Evolutionary conservation across 371 early-diverging fungal species (phyloP).

Genomic region (Coemansia linderi): DNA sequence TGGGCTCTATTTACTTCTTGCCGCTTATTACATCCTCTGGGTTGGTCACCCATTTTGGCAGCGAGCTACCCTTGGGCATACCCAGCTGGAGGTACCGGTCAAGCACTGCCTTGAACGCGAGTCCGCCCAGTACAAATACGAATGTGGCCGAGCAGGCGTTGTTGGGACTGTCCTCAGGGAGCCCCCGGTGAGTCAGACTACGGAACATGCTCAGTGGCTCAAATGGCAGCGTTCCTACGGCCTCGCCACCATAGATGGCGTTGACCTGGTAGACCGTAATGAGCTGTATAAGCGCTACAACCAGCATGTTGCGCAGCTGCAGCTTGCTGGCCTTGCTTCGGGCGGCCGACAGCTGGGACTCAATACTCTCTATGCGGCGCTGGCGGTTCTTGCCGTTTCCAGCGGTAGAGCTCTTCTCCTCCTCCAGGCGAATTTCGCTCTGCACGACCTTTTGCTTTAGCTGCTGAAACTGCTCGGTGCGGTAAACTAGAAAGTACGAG

Average conservation of each 20-base stretch:
- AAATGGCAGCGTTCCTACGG: slow-evolving; percentile 37
- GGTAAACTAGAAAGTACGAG: slow-evolving; percentile 43
- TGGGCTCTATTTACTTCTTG: slow-evolving; percentile 10
- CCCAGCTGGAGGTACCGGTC: slow-evolving; percentile 48
- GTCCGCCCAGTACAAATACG: slow-evolving; percentile 47
- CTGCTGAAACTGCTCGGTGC: slow-evolving; percentile 41
- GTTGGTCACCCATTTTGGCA: slow-evolving; percentile 47
- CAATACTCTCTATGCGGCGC: slow-evolving; percentile 48
- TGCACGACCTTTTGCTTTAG: slow-evolving; percentile 42
- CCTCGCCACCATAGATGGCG: slow-evolving; percentile 22
- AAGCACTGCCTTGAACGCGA: slow-evolving; percentile 35
- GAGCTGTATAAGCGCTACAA: slow-evolving; percentile 40
- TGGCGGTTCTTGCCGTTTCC: slow-evolving; percentile 43
- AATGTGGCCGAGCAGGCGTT: slow-evolving; percentile 49
- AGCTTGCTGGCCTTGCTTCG: slow-evolving; percentile 42
- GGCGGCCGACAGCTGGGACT: slow-evolving; percentile 38
- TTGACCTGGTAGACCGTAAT: slow-evolving; percentile 29
- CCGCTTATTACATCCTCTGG: slow-evolving; percentile 34
- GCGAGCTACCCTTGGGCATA: slow-evolving; percentile 39
- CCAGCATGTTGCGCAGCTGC: slow-evolving; percentile 44
- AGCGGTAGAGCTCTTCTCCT: slow-evolving; percentile 17
- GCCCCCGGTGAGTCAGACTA: slow-evolving; percentile 42
- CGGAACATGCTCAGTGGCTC: slow-evolving; percentile 41
- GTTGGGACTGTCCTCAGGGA: slow-evolving; percentile 34
- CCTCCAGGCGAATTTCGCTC: slow-evolving; percentile 42